Evolutionary conservation across 768 basidiomycete genomes (phyloP), one percentile per base, ranked within the genome.

Genomic region (Boletus vermiculosoides): DNA sequence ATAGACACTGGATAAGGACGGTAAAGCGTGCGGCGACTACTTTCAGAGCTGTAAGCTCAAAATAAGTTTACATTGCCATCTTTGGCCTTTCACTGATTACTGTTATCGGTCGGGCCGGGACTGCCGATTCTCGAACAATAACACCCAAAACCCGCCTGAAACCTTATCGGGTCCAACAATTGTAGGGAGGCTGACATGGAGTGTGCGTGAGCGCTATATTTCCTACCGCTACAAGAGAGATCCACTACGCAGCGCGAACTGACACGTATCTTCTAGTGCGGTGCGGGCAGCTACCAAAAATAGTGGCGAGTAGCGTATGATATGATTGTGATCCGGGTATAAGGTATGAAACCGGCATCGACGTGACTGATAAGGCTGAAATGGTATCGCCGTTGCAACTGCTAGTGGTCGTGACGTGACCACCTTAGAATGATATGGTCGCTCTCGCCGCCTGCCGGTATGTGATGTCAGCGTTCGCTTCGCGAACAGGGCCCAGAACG

Each of bases 1-100:
- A 62, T 70, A 69, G 57, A 63, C 3, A 30, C 36, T 1, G 16
- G 18, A 48, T 55, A 16, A 12, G 25, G 28, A 34, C 8, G 6
- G 30, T 16, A 31, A 34, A 37, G 16, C 22, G 25, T 12, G 30
- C 10, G 30, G 18, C 46, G 22, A 45, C 33, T 18, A 18, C 16
- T 31, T 39, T 40, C 12, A 28, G 46, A n/a, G 20, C 16, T n/a
- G 18, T 9, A 25, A 22, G 16, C 30, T 48, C 8, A 4, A 28
- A 18, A 48, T 9, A 16, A 41, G 11, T n/a, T 11, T 37, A 28
- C 28, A 28, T 28, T 28, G 28, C n/a, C 25, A 25, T 25, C 25
- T 5, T n/a, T 25, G 25, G 25, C 25, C 5, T 25, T 25, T 25
- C 5, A 5, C 25, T 25, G 25, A 2, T 5, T 5, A 28, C 13